Evolutionary conservation across 805 yeast species (phyloP).

Genomic region (Saccharomyces kudriavzevii): DNA sequence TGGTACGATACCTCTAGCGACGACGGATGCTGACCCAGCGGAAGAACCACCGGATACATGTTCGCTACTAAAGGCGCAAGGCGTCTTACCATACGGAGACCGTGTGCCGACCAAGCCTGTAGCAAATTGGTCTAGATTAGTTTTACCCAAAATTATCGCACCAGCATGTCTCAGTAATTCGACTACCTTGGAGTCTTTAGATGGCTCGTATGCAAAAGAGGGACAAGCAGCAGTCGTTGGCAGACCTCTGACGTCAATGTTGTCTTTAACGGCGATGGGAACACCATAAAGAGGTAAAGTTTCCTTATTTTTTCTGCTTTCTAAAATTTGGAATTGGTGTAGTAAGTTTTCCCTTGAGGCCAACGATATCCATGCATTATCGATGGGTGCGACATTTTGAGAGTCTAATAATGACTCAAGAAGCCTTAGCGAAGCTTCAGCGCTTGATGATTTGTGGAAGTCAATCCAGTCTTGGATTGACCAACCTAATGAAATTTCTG

Average conservation of each 20-base stretch:
- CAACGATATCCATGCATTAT: constrained; percentile 90
- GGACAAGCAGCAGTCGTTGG: constrained; percentile 96
- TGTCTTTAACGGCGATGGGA: constrained; percentile 90
- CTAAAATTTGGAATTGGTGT: constrained; percentile 74
- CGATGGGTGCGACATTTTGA: constrained; percentile 42
- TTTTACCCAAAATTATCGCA: constrained; percentile 88
- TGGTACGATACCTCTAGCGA: constrained; percentile 84
- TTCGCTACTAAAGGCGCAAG: constrained; percentile 63
- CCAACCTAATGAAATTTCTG: constrained; percentile 52
- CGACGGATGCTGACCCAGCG: constrained; percentile 91
- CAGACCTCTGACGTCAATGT: constrained; percentile 77
- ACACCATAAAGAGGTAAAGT: constrained; percentile 77
- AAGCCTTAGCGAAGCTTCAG: constrained; percentile 48
- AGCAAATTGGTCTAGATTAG: constrained; percentile 94
- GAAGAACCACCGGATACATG: constrained; percentile 94
- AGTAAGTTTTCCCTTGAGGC: constrained; percentile 52
- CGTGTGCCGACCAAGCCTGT: constrained; percentile 95
- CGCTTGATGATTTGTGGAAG: constrained; percentile 56
- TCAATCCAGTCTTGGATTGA: constrained; percentile 69
- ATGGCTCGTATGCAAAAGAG: constrained; percentile 60
- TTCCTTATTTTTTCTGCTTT: constrained; percentile 48
- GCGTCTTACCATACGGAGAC: constrained; percentile 88
- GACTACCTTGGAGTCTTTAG: constrained; percentile 69
- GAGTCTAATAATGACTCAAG: constrained; percentile 40
- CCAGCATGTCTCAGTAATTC: constrained; percentile 72